phyloP scores from a whole-genome alignment of 768 basidiomycete species.

The Trametes meyenii region DNA sequence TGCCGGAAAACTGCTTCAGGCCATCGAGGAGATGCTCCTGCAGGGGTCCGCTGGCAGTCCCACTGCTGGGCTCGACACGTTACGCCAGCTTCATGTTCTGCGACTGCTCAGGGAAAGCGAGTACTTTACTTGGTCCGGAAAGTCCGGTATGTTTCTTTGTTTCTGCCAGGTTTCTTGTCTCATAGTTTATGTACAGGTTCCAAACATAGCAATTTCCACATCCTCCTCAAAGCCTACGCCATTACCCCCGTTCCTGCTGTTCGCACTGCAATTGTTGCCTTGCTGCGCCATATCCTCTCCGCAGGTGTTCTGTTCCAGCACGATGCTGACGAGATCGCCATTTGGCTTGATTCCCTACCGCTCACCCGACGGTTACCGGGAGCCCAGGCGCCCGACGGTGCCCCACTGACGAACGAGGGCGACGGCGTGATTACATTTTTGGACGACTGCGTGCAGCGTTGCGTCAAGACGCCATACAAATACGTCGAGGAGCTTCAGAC shows the following conservation, averaged over 20 bases:
- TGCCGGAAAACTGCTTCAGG: constrained; percentile 70
- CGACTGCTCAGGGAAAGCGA: constrained; percentile 74
- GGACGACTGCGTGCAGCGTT: constrained; percentile 85
- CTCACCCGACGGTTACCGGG: constrained; percentile 38
- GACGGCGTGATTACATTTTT: constrained; percentile 66
- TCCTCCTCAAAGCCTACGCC: constrained; percentile 68
- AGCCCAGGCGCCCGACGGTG: constrained; percentile 53
- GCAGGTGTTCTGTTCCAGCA: constrained; percentile 82
- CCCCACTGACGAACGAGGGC: constrained; percentile 56
- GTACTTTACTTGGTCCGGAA: constrained; percentile 78
- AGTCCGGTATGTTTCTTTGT: constrained; percentile 51
- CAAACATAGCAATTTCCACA: constrained; percentile 67
- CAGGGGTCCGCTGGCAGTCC: constrained; percentile 12
- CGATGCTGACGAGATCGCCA: constrained; percentile 64
- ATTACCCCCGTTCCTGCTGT: constrained; percentile 53
- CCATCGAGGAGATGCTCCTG: constrained; percentile 10
- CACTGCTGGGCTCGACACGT: constrained; percentile 50
- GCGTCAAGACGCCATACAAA: constrained; percentile 79
- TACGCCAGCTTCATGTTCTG: constrained; percentile 78
- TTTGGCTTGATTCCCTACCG: constrained; percentile 77
- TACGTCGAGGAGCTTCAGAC: constrained; percentile 75
- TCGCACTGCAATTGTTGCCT: constrained; percentile 49
- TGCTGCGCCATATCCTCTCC: constrained; percentile 68
- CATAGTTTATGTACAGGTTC: constrained; percentile 28
- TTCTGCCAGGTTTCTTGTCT: neutral